phyloP scores from a whole-genome alignment of 2,329 filamentous ascomycete species.

The Cadophora malorum region DNA sequence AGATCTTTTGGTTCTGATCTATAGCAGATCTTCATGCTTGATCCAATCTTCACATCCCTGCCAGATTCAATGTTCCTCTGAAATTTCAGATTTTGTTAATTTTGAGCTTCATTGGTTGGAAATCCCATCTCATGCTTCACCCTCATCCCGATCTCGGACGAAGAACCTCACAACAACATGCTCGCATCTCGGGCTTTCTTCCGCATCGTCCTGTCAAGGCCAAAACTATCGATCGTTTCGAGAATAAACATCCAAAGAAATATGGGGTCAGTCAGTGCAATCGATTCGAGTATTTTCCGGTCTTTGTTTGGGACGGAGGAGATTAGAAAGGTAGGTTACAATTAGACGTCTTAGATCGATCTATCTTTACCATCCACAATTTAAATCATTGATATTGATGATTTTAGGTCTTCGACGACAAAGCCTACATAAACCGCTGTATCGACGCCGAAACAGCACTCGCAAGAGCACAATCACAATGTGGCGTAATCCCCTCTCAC shows the following conservation, averaged over 20 bases:
- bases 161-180: slow-evolving; percentile 9
- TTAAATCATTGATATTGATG: too few species aligned
- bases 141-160: slow-evolving; percentile 17
- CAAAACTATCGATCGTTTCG: slow-evolving; percentile 8
- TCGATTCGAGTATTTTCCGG: slow-evolving; percentile 58
- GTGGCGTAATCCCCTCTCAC: slow-evolving; percentile 53
- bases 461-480: slow-evolving; percentile 56
- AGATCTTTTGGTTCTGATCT: neutral
- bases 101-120: neutral
- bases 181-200: slow-evolving; percentile 19
- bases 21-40: neutral
- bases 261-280: slow-evolving; percentile 42
- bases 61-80: neutral
- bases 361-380: too few species aligned
- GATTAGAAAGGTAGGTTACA: slow-evolving; percentile 53
- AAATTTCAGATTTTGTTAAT: neutral
- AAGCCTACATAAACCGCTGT: slow-evolving; percentile 55
- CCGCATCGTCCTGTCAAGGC: slow-evolving; percentile 1
- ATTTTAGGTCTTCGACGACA: slow-evolving; percentile 58
- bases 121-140: neutral
- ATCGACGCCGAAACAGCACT: slow-evolving; percentile 59
- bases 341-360: too few species aligned
- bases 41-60: neutral
- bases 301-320: slow-evolving; percentile 59
- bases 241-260: slow-evolving; percentile 17